phyloP scores from a whole-genome alignment of 2,329 filamentous ascomycete species.

The Trichophyton equinum region DNA sequence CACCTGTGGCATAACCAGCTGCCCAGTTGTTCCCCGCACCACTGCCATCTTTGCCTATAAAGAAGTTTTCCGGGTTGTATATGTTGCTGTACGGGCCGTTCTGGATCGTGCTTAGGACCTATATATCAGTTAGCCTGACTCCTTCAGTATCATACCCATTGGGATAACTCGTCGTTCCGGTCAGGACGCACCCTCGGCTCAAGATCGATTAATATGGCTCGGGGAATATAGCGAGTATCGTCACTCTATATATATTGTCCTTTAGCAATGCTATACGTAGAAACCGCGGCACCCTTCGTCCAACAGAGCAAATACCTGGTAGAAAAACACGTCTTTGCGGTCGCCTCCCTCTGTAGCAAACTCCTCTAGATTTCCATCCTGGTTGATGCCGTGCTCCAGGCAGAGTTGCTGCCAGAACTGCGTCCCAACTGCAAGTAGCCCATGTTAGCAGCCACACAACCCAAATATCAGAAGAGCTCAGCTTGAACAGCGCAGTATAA shows the following conservation, averaged over 20 bases:
- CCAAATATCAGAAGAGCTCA: background rate
- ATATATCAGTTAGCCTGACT: conserved; percentile 1
- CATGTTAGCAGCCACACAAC: background rate
- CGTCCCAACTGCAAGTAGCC: conserved; percentile 57
- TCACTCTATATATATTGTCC: conserved; percentile 53
- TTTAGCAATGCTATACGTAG: background rate
- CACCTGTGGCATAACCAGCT: conserved; percentile 85
- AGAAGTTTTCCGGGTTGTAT: conserved; percentile 99
- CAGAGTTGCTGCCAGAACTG: conserved; percentile 99
- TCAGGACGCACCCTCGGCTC: conserved; percentile 60
- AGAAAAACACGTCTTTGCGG: conserved; percentile 98
- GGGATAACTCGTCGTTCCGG: no score
- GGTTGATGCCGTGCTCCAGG: conserved; percentile 93
- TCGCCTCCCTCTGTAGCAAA: conserved; percentile 97
- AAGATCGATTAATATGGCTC: conserved; percentile 87
- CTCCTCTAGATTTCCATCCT: conserved; percentile 92
- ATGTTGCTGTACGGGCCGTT: conserved; percentile 93
- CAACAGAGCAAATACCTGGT: conserved; percentile 43
- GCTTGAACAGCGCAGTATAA: background rate
- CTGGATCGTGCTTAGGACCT: conserved; percentile 86
- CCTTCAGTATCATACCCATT: background rate
- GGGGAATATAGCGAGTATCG: conserved; percentile 94
- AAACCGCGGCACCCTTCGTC: background rate
- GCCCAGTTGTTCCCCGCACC: conserved; percentile 98
- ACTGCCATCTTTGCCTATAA: conserved; percentile 82